Base-by-base conservation (phyloP, 2,329 filamentous ascomycete genomes). In the Anisogramma anomala region DNA sequence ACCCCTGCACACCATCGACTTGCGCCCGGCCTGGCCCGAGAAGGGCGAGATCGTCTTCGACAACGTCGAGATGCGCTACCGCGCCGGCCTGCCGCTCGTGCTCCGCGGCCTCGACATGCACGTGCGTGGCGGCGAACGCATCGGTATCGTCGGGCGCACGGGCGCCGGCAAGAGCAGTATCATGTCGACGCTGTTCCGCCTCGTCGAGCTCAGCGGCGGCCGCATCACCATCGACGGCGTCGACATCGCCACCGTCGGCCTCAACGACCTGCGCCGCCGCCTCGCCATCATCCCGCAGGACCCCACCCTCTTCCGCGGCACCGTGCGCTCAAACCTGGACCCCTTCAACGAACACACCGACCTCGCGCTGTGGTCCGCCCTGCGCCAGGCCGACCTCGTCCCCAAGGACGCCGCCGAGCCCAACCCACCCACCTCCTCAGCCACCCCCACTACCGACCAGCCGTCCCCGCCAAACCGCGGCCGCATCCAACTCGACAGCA, bases 11-110 rank as follows among this genome's bases (percentile, higher is more conserved):
- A 80, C 84, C 31, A 59, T 79, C 36, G 75, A 87, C 4, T 75
- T 94, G 3, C 74, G 77, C 14, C 65, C 75, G 1, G 71, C 71
- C 15, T 98, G 91, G 91, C 91, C 91, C 0, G 80, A 93, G 53
- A 77, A 77, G 51, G 91, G 89, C 20, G 83, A 88, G 56, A 88
- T 89, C 48, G 56, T 77, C 17, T 88, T 89, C 55, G 69, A 79
- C 44, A 67, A 83, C 36, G 82, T 86, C 33, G 66, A 84, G 58
- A 88, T 89, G 84, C 74, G 83, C 13, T 89, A 89, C 57, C 77
- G 84, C 10, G 66, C 66, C 6, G 74, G 76, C 2, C 66, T 89
- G 1, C 84, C 84, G 0, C 71, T 88, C 36, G 84, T 88, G 0
- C 69, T 89, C 3, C 72, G 74, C 36, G 79, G 79, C 0, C 63